These are phyloP conservation scores for Alternaria infectoria DNA, from an alignment of 2,329 filamentous ascomycete species.

Conservation along the genomic window DNA sequence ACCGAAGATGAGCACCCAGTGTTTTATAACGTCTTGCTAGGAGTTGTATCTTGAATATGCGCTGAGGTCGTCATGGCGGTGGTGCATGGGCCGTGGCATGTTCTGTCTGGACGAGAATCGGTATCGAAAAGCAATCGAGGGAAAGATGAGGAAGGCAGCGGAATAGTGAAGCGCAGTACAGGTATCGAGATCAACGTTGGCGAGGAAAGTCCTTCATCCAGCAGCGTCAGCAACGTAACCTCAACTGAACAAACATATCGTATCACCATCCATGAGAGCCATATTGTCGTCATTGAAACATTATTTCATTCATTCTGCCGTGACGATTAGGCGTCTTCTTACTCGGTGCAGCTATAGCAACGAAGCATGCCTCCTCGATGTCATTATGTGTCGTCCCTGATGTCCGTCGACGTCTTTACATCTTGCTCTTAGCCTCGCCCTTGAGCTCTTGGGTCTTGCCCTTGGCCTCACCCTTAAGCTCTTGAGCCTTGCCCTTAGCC, in stretches of 20 bases:
- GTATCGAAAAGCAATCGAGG: neutral
- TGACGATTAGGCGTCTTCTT: neutral
- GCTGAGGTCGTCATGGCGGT: neutral
- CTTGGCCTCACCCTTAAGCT: slow-evolving; percentile 51
- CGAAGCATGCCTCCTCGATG: neutral
- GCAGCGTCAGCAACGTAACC: neutral
- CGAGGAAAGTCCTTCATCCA: neutral
- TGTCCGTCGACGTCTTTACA: slow-evolving; percentile 24
- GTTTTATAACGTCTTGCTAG: neutral
- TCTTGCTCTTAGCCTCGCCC: slow-evolving; percentile 57
- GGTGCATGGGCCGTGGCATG: neutral
- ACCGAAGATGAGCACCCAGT: neutral
- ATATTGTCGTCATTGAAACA: neutral
- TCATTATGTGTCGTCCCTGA: slow-evolving; percentile 3
- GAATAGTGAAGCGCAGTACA: neutral
- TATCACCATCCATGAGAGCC: neutral
- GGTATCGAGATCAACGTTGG: neutral
- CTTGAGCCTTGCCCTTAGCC: slow-evolving; percentile 54
- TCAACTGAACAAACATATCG: neutral
- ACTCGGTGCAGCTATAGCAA: neutral
- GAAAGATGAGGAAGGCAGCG: neutral
- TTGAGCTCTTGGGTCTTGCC: slow-evolving; percentile 51
- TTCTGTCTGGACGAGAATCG: neutral
- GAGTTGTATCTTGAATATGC: neutral
- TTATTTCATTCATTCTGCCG: slow-evolving; percentile 4